Evolutionary conservation across 495 filamentous ascomycete species (phyloP), one percentile per base, ranked within the genome.

Genomic region (Cryomyces antarcticus): DNA sequence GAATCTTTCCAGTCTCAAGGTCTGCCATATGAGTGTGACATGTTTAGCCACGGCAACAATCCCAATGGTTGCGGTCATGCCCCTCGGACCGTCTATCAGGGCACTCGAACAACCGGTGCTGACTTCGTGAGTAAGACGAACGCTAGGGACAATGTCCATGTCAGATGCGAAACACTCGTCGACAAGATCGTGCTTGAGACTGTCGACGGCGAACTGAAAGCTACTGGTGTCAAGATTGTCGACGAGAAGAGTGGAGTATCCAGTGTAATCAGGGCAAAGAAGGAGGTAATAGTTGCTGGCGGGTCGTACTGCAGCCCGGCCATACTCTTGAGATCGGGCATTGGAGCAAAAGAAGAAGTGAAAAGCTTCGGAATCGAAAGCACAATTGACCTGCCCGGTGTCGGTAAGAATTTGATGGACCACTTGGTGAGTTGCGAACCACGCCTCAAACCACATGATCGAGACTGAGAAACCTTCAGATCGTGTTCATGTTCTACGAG

Each of bases 11-110:
- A 24, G 17, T 24, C 17, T 24, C 17, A 24, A 24, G 17, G 17
- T 24, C 17, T 24, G 17, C 17, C 17, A 24, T 24, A 24, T 24
- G 17, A 24, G 1, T 24, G 17, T 24, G 17, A 24, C 17, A 24
- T 24, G 17, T 24, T 24, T 24, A 24, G 17, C 17, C 17, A 24
- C 17, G 68, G 69, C 11, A 59, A 67, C 7, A 50, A 54, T 5
- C 43, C 65, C 4, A 63, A 70, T 35, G 68, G 69, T 5, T 71
- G 67, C 46, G 69, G 69, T 33, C 67, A 71, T 55, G 65, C 51
- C 0, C 60, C 62, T 28, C 60, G 68, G 34, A 69, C 69, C 5
- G 64, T 68, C 1, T 59, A 67, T 42, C 54, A 70, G 31, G 69
- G 67, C 0, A 44, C 60, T n/a, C 59, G 69, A 10, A 67, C 60